Conservation (phyloP, 116 monocot species). For the Papilionanthe hybrid region DNA sequence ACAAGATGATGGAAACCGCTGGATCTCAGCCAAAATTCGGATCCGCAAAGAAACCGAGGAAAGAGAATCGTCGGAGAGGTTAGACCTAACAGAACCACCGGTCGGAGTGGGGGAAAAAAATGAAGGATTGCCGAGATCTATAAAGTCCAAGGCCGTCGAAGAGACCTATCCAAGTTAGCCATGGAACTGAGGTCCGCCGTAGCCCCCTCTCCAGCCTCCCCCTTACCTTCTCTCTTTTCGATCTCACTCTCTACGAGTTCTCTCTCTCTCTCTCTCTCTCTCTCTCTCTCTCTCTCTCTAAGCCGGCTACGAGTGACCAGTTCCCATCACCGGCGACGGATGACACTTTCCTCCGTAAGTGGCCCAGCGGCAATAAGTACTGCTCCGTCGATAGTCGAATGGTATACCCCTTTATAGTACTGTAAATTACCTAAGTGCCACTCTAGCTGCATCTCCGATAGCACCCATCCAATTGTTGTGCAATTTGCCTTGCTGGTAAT, state of each 20-base stretch:
- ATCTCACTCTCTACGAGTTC: background rate
- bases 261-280: background rate
- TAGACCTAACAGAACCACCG: background rate
- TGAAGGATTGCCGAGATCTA: background rate
- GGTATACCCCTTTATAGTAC: background rate
- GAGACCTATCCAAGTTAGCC: background rate
- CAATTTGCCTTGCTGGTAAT: too few relatives aligned
- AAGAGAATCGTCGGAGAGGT: background rate
- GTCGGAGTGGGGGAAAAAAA: background rate
- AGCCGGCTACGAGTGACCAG: background rate
- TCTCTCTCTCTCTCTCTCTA: background rate
- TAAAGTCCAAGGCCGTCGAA: background rate
- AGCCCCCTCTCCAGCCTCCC: background rate
- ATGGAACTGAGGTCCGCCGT: background rate
- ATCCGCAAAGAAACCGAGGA: background rate
- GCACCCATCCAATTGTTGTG: too few relatives aligned
- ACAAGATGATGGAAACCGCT: background rate
- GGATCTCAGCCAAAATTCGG: background rate
- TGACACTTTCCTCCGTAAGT: background rate
- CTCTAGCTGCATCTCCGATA: background rate
- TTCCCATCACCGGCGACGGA: background rate
- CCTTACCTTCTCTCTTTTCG: background rate
- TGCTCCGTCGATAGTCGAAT: background rate
- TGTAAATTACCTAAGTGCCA: background rate
- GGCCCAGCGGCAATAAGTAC: background rate